Percentiles rank a stretch among this genome's conserved stretches.
These are phyloP conservation scores for Tylopilus orsonianus DNA, from an alignment of 1,284 basidiomycete genomes.

Conservation along the genomic window DNA sequence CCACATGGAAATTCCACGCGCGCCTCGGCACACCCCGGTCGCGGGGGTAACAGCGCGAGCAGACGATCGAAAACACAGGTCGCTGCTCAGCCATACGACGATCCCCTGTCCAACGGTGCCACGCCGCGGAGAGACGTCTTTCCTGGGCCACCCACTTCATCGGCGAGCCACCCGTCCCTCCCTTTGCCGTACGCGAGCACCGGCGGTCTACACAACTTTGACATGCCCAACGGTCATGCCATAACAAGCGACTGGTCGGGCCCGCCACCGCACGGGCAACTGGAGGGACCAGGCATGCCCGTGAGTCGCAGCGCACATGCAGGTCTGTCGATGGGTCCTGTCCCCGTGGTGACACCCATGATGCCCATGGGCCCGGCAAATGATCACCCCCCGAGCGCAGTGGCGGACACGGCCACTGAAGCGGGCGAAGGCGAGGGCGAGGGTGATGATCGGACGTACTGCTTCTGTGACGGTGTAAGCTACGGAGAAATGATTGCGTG, in stretches of 20 bases:
- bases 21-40: slow-evolving; percentile 34
- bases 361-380: slow-evolving; percentile 23
- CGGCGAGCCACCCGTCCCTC: slow-evolving; percentile 42
- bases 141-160: slow-evolving; percentile 39
- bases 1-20: slow-evolving; percentile 32
- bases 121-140: slow-evolving; percentile 34
- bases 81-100: slow-evolving; percentile 31
- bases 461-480: slow-evolving; percentile 83
- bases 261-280: slow-evolving; percentile 46
- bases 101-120: slow-evolving; percentile 23
- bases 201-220: slow-evolving; percentile 36
- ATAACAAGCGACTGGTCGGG: slow-evolving; percentile 27
- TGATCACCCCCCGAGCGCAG: slow-evolving; percentile 31
- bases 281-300: slow-evolving; percentile 78
- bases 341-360: slow-evolving; percentile 25
- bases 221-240: slow-evolving; percentile 30
- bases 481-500: slow-evolving; percentile 99
- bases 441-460: slow-evolving; percentile 78
- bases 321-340: slow-evolving; percentile 30
- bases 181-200: slow-evolving; percentile 38
- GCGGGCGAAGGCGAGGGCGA: slow-evolving; percentile 48
- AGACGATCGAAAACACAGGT: slow-evolving; percentile 37
- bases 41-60: slow-evolving; percentile 33
- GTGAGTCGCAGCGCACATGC: slow-evolving; percentile 47
- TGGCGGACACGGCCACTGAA: slow-evolving; percentile 37